These are phyloP conservation scores for Malbranchea zuffiana DNA, from an alignment of 2,329 filamentous ascomycete genomes.

Conservation along the genomic window DNA sequence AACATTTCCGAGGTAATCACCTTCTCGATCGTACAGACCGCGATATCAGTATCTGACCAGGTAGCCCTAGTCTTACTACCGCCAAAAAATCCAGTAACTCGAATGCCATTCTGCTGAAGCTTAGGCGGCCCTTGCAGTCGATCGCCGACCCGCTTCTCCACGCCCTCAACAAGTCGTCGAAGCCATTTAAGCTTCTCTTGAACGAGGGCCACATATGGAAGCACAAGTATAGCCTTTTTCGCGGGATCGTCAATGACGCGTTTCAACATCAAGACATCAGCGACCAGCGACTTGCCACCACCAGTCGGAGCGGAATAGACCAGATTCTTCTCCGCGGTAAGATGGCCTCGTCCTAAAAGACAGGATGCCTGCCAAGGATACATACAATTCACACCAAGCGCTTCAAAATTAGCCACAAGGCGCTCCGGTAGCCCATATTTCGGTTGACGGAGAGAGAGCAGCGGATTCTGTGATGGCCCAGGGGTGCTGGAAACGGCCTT, in stretches of 20 bases:
- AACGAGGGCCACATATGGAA: constrained; percentile 69
- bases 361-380: constrained; percentile 74
- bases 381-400: constrained; percentile 59
- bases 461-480: constrained; percentile 30
- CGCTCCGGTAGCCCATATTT: constrained; percentile 51
- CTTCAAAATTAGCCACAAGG: constrained; percentile 54
- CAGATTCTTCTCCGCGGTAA: constrained; percentile 56
- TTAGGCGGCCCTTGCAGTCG: constrained; percentile 29
- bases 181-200: constrained; percentile 71
- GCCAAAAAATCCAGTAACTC: constrained; percentile 63
- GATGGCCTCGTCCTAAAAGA: constrained; percentile 54
- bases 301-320: constrained; percentile 74
- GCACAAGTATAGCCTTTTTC: constrained; percentile 59
- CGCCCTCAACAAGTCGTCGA: constrained; percentile 52
- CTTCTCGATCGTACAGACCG: constrained; percentile 72
- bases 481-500: constrained; percentile 24
- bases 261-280: constrained; percentile 62
- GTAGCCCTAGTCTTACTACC: constrained; percentile 56
- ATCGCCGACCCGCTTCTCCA: constrained; percentile 33
- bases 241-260: constrained; percentile 52
- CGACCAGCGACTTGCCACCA: constrained; percentile 66
- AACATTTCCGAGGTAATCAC: constrained; percentile 27
- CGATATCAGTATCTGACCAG: constrained; percentile 67
- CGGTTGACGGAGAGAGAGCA: constrained; percentile 51
- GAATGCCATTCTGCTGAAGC: constrained; percentile 48